A percentile compares a stretch with the other conserved stretches of the same genome.
These are phyloP conservation scores for Colletotrichum limetticola DNA, from an alignment of 2,329 filamentous ascomycete genomes.

Conservation along the genomic window DNA sequence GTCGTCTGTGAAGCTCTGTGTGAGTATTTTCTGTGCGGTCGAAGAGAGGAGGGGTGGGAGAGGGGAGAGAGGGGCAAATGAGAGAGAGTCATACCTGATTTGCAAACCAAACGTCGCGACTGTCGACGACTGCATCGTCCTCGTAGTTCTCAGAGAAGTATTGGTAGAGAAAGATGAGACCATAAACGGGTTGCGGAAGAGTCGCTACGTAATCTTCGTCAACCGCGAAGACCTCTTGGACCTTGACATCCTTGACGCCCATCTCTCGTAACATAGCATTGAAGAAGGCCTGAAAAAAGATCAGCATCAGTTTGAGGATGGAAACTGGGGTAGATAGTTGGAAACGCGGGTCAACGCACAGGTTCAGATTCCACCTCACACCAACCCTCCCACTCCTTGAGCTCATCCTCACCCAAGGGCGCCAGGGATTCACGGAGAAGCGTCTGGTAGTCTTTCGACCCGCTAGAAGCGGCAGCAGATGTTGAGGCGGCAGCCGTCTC, in stretches of 20 bases:
- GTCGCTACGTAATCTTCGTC: conserved; percentile 73
- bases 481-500: conserved; percentile 43
- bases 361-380: conserved; percentile 92
- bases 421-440: conserved; percentile 58
- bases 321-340: background rate
- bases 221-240: conserved; percentile 80
- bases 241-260: conserved; percentile 77
- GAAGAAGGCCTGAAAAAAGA: conserved; percentile 74
- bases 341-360: conserved; percentile 57
- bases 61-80: background rate
- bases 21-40: background rate
- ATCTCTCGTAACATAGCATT: conserved; percentile 84
- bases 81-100: conserved; percentile 73
- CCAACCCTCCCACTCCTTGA: conserved; percentile 76
- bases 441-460: conserved; percentile 44
- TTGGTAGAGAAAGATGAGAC: conserved; percentile 89
- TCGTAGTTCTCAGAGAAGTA: conserved; percentile 69
- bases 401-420: conserved; percentile 62
- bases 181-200: conserved; percentile 81
- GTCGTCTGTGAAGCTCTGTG: conserved; percentile 66
- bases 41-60: too few species aligned
- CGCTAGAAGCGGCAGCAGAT: background rate
- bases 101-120: conserved; percentile 85
- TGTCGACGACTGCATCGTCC: conserved; percentile 57
- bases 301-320: background rate